These are phyloP conservation scores for Diaporthe citri DNA, from an alignment of 2,329 filamentous ascomycete genomes.

Conservation along the genomic window DNA sequence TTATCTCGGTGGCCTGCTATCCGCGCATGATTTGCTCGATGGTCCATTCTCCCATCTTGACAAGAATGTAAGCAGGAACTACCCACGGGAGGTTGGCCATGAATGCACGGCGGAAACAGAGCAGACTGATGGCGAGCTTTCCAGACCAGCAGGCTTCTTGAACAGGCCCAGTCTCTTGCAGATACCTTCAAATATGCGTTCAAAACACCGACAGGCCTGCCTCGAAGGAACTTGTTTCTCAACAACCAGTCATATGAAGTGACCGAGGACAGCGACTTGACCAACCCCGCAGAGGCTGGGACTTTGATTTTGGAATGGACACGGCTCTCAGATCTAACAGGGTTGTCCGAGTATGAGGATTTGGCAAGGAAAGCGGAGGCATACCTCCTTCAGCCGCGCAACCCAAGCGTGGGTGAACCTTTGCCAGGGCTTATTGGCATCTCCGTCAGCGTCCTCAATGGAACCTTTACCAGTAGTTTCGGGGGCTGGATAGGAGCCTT, in stretches of 20 bases:
- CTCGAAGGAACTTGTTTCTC: background rate
- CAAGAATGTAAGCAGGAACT: background rate
- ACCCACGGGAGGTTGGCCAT: fast-evolving
- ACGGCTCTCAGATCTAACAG: conserved; percentile 25
- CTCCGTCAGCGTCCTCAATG: conserved; percentile 11
- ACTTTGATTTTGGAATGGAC: conserved; percentile 28
- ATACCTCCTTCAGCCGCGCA: background rate
- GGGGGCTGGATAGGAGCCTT: conserved; percentile 26
- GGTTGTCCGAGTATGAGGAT: conserved; percentile 11
- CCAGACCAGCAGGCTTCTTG: conserved; percentile 6
- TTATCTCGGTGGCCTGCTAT: conserved; percentile 14
- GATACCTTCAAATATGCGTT: conserved; percentile 34
- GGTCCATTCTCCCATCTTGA: conserved; percentile 18
- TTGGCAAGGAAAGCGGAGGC: conserved; percentile 13
- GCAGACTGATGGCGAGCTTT: background rate
- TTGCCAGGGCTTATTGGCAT: conserved; percentile 16
- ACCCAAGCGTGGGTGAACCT: background rate
- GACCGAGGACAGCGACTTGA: background rate
- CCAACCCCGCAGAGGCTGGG: conserved; percentile 11
- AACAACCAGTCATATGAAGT: conserved; percentile 26
- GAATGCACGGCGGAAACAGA: background rate
- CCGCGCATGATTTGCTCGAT: conserved; percentile 6
- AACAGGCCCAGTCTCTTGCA: conserved; percentile 14
- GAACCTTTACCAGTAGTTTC: background rate
- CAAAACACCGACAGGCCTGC: conserved; percentile 10